Evolutionary conservation across 495 filamentous ascomycete species (phyloP), one percentile per base, ranked within the genome.

Genomic region (Haplographium delicatum): DNA sequence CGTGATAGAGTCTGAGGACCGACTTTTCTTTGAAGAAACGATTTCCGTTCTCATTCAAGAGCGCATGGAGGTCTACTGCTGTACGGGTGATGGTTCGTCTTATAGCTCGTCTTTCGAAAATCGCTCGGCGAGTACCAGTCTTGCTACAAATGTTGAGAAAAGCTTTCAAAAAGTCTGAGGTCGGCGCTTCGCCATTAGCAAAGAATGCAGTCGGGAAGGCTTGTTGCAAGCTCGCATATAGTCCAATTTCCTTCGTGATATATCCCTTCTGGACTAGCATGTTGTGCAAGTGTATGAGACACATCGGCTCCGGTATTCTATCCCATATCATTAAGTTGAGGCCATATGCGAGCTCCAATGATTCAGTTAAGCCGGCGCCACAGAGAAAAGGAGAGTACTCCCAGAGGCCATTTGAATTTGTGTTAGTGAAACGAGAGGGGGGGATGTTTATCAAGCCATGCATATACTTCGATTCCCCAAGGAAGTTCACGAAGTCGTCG

Each of bases 321-420:
- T 68, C 67, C 56, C 63, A 68, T 16, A 72, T 5, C 13, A 57
- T 7, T 42, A 72, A 58, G n/a, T 59, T 54, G 24, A 55, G 47
- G 3, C 56, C 26, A 45, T 70, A 72, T 1, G 59, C 58, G 26
- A 65, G 37, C 19, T 67, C 59, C 2, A 76, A 64, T 5, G 42
- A 67, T 54, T 75, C 71, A 13, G 52, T 51, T 5, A 76, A 62
- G 2, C 72, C 71, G 3, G 63, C 65, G 6, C 71, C 71, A 39
- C 72, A 76, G 13, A 76, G 63, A 53, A 69, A 75, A 2, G 72
- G 75, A 15, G 70, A 76, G 44, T 73, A 76, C 27, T 70, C 67
- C 72, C 70, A 75, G 34, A 76, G 62, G 3, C 71, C 72, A 47
- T 75, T 76, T 1, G 65, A 24, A 45, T 72, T 66, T 18, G 63